phyloP scores from a whole-genome alignment of 805 yeast species.

The Suhomyces sp. region DNA sequence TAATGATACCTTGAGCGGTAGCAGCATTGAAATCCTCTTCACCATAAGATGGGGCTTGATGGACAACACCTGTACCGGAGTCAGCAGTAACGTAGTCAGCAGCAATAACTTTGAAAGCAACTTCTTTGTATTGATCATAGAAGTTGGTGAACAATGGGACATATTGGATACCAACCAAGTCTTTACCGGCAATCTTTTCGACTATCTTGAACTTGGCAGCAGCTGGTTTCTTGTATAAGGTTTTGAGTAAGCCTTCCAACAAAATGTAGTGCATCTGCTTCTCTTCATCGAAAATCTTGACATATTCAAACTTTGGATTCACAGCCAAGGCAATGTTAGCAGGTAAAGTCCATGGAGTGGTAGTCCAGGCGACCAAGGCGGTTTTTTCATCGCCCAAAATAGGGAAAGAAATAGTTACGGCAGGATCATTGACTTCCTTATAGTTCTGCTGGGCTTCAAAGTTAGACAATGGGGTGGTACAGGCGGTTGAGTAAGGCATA shows the following conservation, averaged over 20 bases:
- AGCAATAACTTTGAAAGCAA: conserved; percentile 78
- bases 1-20: conserved; percentile 69
- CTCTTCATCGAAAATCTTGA: conserved; percentile 88
- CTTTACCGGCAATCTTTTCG: conserved; percentile 76
- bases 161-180: conserved; percentile 76
- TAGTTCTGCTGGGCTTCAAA: conserved; percentile 98
- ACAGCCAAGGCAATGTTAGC: conserved; percentile 91
- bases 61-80: conserved; percentile 99
- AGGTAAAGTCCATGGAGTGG: conserved; percentile 99
- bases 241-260: conserved; percentile 76
- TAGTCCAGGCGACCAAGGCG: conserved; percentile 94
- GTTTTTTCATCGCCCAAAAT: conserved; percentile 78
- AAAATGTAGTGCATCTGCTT: conserved; percentile 78
- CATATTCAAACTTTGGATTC: conserved; percentile 85
- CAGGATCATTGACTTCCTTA: conserved; percentile 96
- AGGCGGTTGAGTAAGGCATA: conserved; percentile 98
- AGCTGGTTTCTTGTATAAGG: conserved; percentile 92
- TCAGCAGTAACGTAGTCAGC: conserved; percentile 88
- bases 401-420: conserved; percentile 89
- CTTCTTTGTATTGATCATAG: conserved; percentile 66
- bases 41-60: conserved; percentile 98
- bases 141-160: conserved; percentile 84
- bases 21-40: conserved; percentile 94
- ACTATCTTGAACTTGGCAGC: conserved; percentile 83
- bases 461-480: conserved; percentile 93